Percentiles rank a stretch among this genome's conserved stretches.
Evolutionary conservation across 2,329 filamentous ascomycete genomes (phyloP).

Genomic region (Cladosporium sp.): DNA sequence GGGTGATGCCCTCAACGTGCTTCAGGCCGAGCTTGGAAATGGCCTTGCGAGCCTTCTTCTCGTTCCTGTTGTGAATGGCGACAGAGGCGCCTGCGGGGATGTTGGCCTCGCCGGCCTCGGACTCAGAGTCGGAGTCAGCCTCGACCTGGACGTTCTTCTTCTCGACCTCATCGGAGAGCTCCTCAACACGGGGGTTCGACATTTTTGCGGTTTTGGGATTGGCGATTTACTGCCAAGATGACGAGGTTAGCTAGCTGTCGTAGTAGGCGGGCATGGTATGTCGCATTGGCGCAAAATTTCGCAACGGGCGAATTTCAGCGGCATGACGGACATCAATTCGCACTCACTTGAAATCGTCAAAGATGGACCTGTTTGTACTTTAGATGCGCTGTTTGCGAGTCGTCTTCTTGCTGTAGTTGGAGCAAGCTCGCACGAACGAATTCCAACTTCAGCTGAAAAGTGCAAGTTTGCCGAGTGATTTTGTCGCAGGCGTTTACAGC

Average conservation of each 20-base stretch:
- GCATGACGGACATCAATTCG: background rate
- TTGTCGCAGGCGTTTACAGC: too few species aligned
- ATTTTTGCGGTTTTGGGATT: slow-evolving; percentile 52
- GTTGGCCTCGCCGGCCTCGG: slow-evolving; percentile 62
- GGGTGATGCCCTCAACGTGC: slow-evolving; percentile 94
- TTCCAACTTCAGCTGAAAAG: background rate
- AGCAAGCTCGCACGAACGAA: background rate
- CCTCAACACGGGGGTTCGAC: slow-evolving; percentile 97
- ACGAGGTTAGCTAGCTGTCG: slow-evolving; percentile 5
- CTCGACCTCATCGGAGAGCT: slow-evolving; percentile 84
- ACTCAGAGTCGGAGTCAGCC: slow-evolving; percentile 66
- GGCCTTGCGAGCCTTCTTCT: slow-evolving; percentile 99
- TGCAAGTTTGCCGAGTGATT: background rate
- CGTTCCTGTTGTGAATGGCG: slow-evolving; percentile 95
- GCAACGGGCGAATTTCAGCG: background rate
- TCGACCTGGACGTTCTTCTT: slow-evolving; percentile 63
- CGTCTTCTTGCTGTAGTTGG: slow-evolving; percentile 17
- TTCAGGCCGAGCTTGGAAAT: slow-evolving; percentile 97
- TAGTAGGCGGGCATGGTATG: background rate
- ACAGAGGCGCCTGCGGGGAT: slow-evolving; percentile 82
- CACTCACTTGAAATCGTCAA: slow-evolving; percentile 15
- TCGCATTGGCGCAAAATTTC: background rate
- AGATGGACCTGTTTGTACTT: slow-evolving; percentile 15
- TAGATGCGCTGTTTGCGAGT: slow-evolving; percentile 13
- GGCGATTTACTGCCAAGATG: slow-evolving; percentile 1